Percentiles rank a stretch among this genome's conserved stretches.
These are phyloP conservation scores for Flagelloscypha sp. DNA, from an alignment of 768 basidiomycete species.

Conservation along the genomic window DNA sequence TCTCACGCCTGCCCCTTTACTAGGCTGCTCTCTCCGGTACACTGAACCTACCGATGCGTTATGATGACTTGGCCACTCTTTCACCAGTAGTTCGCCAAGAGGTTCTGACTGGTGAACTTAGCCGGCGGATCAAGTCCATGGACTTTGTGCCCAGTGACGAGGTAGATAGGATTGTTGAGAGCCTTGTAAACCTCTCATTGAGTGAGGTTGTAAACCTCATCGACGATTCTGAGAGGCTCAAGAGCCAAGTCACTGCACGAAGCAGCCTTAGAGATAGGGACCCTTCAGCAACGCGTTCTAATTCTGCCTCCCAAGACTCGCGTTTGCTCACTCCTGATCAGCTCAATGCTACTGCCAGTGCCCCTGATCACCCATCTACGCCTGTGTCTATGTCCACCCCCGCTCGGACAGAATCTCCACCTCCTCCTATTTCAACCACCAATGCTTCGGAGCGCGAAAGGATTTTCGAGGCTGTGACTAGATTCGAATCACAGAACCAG, in stretches of 20 bases:
- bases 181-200: slow-evolving; percentile 60
- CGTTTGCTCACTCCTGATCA: slow-evolving; percentile 55
- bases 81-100: slow-evolving; percentile 86
- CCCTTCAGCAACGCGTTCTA: slow-evolving; percentile 41
- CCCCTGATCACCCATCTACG: slow-evolving; percentile 85
- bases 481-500: slow-evolving; percentile 53
- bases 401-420: slow-evolving; percentile 77
- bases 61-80: slow-evolving; percentile 72
- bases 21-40: slow-evolving; percentile 79
- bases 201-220: slow-evolving; percentile 72
- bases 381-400: slow-evolving; percentile 78
- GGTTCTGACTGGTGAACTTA: slow-evolving; percentile 76
- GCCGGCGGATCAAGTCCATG: slow-evolving; percentile 57
- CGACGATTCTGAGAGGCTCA: slow-evolving; percentile 58
- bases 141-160: slow-evolving; percentile 46
- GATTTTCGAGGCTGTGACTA: slow-evolving; percentile 56
- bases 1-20: slow-evolving; percentile 5
- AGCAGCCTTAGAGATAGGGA: slow-evolving; percentile 43
- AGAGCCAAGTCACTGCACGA: slow-evolving; percentile 58
- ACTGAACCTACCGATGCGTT: slow-evolving; percentile 76
- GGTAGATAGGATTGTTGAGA: slow-evolving; percentile 60
- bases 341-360: slow-evolving; percentile 69
- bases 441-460: slow-evolving; percentile 70
- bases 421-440: slow-evolving; percentile 46
- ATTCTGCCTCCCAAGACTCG: slow-evolving; percentile 61